A percentile compares a stretch with the other conserved stretches of the same genome.
These are phyloP conservation scores for Termitomyces titanicus DNA, from an alignment of 768 basidiomycete genomes.

Conservation along the genomic window DNA sequence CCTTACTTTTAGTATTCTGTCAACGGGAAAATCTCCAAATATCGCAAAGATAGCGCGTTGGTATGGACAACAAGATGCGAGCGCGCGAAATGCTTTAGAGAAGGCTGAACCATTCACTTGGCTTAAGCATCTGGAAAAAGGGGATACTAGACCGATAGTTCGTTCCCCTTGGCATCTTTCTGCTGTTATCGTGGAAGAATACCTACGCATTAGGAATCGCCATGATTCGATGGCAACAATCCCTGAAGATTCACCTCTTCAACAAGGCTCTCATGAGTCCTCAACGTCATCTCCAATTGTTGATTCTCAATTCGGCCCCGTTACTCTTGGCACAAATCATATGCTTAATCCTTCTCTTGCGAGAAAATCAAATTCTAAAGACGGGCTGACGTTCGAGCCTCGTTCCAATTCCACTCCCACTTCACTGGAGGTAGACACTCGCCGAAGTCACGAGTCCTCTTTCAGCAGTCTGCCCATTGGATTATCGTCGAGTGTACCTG, in stretches of 20 bases:
- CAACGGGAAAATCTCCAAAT: constrained; percentile 34
- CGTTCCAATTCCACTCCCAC: constrained; percentile 41
- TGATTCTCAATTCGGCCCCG: constrained; percentile 19
- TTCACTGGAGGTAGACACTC: constrained; percentile 43
- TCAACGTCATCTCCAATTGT: constrained; percentile 17
- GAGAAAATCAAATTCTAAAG: constrained; percentile 41
- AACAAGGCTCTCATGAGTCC: constrained; percentile 15
- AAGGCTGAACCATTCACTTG: constrained; percentile 69
- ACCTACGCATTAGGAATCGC: constrained; percentile 37
- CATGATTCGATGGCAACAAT: constrained; percentile 39
- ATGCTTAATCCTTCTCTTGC: constrained; percentile 36
- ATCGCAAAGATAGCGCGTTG: constrained; percentile 53
- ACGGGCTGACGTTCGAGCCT: constrained; percentile 57
- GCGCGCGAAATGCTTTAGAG: constrained; percentile 52
- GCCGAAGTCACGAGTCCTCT: constrained; percentile 41
- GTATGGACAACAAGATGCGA: constrained; percentile 48
- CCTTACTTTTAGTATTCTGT: constrained; percentile 40
- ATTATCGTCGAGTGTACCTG: constrained; percentile 24
- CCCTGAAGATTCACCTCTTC: constrained; percentile 34
- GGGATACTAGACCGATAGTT: constrained; percentile 22
- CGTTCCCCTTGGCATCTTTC: constrained; percentile 62
- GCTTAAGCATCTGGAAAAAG: constrained; percentile 64
- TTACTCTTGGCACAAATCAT: constrained; percentile 28
- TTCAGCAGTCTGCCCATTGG: constrained; percentile 37
- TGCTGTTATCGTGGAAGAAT: constrained; percentile 69